Conservation (phyloP, 768 basidiomycete genomes). For the Kwoniella sp. region DNA sequence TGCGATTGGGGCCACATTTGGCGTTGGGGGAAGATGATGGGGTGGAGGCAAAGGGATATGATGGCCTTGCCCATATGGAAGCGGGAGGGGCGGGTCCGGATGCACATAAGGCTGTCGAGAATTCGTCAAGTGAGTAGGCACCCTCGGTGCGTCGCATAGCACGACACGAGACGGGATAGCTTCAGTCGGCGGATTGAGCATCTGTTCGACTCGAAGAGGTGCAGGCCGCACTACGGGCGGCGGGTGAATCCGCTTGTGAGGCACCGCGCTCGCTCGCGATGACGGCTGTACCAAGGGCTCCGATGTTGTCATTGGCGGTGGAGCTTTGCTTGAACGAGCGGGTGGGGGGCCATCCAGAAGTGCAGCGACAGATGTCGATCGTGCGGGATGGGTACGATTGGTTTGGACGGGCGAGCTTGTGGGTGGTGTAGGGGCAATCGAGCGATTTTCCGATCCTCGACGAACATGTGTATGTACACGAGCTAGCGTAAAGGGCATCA, state of each 20-base stretch:
- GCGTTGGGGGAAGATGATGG: not conserved
- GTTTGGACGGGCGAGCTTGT: not conserved
- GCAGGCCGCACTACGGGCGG: not conserved
- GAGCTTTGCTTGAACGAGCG: not conserved
- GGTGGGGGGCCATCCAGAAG: too few species aligned
- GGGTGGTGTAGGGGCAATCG: not conserved
- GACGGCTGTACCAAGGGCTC: not conserved
- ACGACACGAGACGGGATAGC: constrained; percentile 22
- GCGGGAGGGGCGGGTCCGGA: not conserved
- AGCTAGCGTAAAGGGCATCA: not conserved
- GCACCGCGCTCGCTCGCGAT: not conserved
- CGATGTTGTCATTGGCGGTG: not conserved
- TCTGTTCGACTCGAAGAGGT: constrained; percentile 19
- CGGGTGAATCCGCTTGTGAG: not conserved
- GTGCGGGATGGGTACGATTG: not conserved
- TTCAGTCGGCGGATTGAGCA: constrained; percentile 21
- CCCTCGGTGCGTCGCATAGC: constrained; percentile 14
- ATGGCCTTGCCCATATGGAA: not conserved
- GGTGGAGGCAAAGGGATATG: not conserved
- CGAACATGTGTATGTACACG: constrained; percentile 16
- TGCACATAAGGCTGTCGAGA: not conserved
- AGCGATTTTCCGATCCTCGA: constrained; percentile 1
- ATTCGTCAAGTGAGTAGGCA: not conserved
- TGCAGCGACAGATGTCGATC: not conserved
- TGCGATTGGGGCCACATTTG: not conserved